Base-by-base conservation (phyloP, 176 grass and related monocot species). In the Phyllostachys edulis region DNA sequence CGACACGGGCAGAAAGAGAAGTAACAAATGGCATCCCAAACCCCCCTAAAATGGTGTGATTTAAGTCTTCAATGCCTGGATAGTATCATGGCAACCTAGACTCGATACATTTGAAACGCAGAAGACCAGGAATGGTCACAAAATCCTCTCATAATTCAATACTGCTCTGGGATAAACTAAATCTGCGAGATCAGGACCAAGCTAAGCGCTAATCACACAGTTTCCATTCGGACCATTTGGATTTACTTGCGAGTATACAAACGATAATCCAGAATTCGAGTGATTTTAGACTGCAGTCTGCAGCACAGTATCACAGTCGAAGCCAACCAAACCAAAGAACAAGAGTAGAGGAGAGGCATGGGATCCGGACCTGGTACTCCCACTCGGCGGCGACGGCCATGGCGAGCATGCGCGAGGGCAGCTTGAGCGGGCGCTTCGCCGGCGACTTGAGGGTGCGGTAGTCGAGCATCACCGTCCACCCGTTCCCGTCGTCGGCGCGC, bases 391-490 rank as follows among this genome's bases (percentile, higher is more conserved):
- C 93, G 20, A 99, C 81, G 78, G 91, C 96, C 84, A 90, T 88
- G 75, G 96, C 91, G 14, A 99, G 91, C 49, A 73, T 42, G 5
- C 89, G 91, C 23, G 87, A 90, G 67, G 77, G 88, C 52, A 99
- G 91, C 88, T 96, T 99, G 77, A 99, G 85, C 21, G 61, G 85
- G 3, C 93, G 75, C 84, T 99, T 99, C 2, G 91, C 90, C 17
- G 96, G 96, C 50, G 93, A 86, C 77, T 99, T 99, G 47, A 99
- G 91, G 32, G 96, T 99, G 63, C 93, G 84, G 88, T 99, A 99
- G 67, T 99, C 96, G n/a, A 99, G 93, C 93, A 99, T 99, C 80
- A 99, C 96, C 9, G 96, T 90, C 96, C 96, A 99, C 40, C 93
- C 96, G 63, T 99, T 99, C 7, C 96, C 96, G 69, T 99, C 96